Base-by-base conservation (phyloP, 1,284 basidiomycete species). In the Schizophyllum commune region DNA sequence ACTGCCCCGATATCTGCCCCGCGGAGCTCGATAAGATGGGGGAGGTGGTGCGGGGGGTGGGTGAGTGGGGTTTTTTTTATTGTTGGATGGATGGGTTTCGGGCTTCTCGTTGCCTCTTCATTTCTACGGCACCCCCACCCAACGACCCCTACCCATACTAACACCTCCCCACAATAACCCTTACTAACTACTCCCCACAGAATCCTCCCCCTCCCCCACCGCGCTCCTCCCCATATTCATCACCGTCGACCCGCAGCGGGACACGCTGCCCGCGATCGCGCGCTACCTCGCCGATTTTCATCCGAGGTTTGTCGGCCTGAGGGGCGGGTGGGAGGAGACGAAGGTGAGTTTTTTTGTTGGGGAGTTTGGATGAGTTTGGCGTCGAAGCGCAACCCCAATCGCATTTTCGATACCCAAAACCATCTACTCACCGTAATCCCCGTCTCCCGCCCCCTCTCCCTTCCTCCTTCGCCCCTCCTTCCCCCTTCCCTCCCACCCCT, bases 1-100 rank as follows among this genome's bases (percentile, higher is more conserved):
- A 97, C 74, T 97, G 95, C 73, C 97, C 96, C 3, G 97, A 99
- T 74, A 98, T 99, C 63, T 99, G 96, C 73, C 96, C 96, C 1
- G 94, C 97, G 65, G 96, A 99, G 76, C 81, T 99, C 33, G 96
- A 99, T 80, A 99, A 99, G 79, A 89, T 98, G 82, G 87, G 89
- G 20, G 81, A 77, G 1, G 89, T 96, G n/a, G 83, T 98, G 34
- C 80, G 91, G 52, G 76, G 80, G 56, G 79, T 94, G 62, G 88
- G 92, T 89, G 66, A 65, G 89, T 75, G 20, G 39, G 9, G 3
- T 47, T 47, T 47, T 47, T 17, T 47, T 9, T 54, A 7, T 54
- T 6, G 52, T 6, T 54, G 21, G n/a, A 6, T 6, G n/a, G 52
- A 54, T 22, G n/a, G 6, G 6, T n/a, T n/a, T 54, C n/a, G 17